Evolutionary conservation across 2,329 filamentous ascomycete genomes (phyloP), one percentile per base, ranked within the genome.

Genomic region (Fusarium sacchari): DNA sequence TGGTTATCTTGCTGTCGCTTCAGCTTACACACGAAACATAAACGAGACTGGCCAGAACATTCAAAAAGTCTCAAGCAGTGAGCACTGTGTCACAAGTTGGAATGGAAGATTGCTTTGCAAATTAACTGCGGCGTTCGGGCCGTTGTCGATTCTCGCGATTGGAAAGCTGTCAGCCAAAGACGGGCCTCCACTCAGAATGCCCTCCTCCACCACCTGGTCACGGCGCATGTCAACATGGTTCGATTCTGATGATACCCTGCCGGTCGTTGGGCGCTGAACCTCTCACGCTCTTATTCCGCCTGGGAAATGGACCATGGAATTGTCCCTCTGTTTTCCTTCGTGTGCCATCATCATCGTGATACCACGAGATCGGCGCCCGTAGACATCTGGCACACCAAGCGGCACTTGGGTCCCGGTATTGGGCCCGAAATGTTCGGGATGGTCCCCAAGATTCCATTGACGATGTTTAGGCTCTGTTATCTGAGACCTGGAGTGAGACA

Each of bases 221-320:
- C 66, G 59, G 65, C 59, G 67, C 59, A 69, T 69, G 52, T 49
- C 59, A 65, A 69, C 50, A 69, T 69, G 67, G 65, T 69, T 69
- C 67, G 67, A 69, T 69, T 65, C 46, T 58, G 42, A 65, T 69
- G 65, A 60, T 70, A 69, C 67, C 67, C 59, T 69, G 59, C 40
- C 66, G 52, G 67, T 65, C 44, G 32, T 64, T 69, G 59, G 66
- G 59, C 43, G 32, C 17, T 52, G 50, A 47, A 42, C 42, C 34
- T 62, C 34, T 24, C 44, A 52, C 28, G 24, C 57, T 52, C 34
- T 39, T 32, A n/a, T 60, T 60, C 62, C 44, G 44, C 49, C 12
- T 39, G 32, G n/a, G 17, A 30, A 18, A 52, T 57, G 47, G 5
- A 36, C n/a, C 13, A 24, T 58, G 44, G 26, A 43, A 50, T 18